Conservation (phyloP, 1,139 yeast species). For the Pichia sp. region DNA sequence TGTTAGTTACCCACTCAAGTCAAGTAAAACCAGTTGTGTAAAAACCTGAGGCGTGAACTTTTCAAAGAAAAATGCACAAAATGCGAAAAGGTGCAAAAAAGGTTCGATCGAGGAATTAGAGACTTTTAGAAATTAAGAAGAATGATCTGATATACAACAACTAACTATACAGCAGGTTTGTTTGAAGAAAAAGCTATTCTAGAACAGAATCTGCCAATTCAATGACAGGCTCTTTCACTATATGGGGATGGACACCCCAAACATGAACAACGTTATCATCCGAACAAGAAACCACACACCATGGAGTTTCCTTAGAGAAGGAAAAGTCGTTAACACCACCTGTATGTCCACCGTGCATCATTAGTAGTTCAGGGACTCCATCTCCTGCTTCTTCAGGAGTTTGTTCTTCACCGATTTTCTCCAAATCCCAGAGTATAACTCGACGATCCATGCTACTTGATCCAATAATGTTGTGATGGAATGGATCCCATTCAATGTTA, state of each 20-base stretch:
- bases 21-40: no score
- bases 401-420: constrained; percentile 70
- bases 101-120: no score
- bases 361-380: constrained; percentile 72
- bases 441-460: constrained; percentile 69
- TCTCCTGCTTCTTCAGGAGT: constrained; percentile 72
- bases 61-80: background rate
- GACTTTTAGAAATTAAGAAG: no score
- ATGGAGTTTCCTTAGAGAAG: constrained; percentile 62
- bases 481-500: constrained; percentile 64
- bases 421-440: constrained; percentile 66
- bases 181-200: constrained; percentile 3
- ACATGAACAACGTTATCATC: constrained; percentile 73
- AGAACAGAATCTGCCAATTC: constrained; percentile 15
- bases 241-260: constrained; percentile 45
- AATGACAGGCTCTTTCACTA: constrained; percentile 9
- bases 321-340: constrained; percentile 66
- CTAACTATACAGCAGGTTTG: background rate
- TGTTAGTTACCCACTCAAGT: no score
- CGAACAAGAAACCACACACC: constrained; percentile 68
- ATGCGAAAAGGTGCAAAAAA: no score
- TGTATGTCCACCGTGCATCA: constrained; percentile 87
- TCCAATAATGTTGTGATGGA: constrained; percentile 63
- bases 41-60: no score
- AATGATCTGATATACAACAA: no score